Conservation (phyloP, 2,329 filamentous ascomycete species). For the Aspergillus costaricaensis region DNA sequence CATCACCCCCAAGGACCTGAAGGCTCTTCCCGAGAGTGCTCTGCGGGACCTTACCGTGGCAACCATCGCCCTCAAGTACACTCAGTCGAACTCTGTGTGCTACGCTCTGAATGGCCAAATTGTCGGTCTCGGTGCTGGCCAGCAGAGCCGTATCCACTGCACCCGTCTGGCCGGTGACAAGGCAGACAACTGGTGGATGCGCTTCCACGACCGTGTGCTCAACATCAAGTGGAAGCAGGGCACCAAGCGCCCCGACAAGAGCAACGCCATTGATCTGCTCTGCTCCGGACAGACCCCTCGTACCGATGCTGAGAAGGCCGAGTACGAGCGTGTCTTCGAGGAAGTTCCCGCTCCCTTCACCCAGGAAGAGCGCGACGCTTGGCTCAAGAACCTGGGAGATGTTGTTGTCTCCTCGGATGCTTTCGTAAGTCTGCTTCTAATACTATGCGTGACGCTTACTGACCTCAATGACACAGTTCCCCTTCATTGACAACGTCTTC, state of each 20-base stretch:
- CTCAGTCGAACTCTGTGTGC: conserved; percentile 98
- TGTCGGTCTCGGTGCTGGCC: conserved; percentile 89
- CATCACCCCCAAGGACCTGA: conserved; percentile 79
- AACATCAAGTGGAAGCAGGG: conserved; percentile 96
- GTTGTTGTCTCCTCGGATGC: conserved; percentile 93
- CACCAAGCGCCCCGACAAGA: conserved; percentile 94
- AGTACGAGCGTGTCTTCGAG: conserved; percentile 88
- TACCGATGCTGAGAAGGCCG: conserved; percentile 77
- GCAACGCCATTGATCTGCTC: conserved; percentile 94
- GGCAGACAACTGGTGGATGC: conserved; percentile 99
- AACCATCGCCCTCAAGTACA: conserved; percentile 97
- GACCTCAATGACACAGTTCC: conserved; percentile 62
- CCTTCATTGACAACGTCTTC: conserved; percentile 98
- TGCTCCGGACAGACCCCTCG: conserved; percentile 88
- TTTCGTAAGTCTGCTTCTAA: conserved; percentile 66
- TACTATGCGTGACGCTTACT: neutral
- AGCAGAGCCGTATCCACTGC: conserved; percentile 98
- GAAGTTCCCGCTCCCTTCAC: conserved; percentile 83
- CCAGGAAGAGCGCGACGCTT: conserved; percentile 77
- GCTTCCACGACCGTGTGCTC: conserved; percentile 89
- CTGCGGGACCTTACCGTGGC: conserved; percentile 89
- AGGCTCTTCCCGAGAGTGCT: conserved; percentile 73
- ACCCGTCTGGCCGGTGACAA: conserved; percentile 96
- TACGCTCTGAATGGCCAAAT: conserved; percentile 94
- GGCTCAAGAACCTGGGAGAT: conserved; percentile 72